Conservation (phyloP, 495 filamentous ascomycete species). For the Podospora sp. region DNA sequence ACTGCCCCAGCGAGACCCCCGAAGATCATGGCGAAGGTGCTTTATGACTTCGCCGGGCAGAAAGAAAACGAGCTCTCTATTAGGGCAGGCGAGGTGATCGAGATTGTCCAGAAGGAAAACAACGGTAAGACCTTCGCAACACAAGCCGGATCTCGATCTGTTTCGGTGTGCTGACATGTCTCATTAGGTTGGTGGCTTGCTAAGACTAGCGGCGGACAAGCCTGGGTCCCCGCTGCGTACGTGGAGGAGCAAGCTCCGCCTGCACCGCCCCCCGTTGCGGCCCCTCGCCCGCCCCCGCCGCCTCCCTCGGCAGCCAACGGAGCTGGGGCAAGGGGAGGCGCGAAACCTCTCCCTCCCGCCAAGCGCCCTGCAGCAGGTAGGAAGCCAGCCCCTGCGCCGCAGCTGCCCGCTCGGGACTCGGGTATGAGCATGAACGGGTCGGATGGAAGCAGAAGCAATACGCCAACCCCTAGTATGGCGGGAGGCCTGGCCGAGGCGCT, state of each 20-base stretch:
- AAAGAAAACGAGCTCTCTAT: conserved; percentile 79
- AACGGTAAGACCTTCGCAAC: conserved; percentile 70
- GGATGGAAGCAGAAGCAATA: conserved; percentile 68
- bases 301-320: conserved; percentile 52
- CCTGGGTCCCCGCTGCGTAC: conserved; percentile 93
- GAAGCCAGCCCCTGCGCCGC: conserved; percentile 64
- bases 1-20: conserved; percentile 67
- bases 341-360: conserved; percentile 77
- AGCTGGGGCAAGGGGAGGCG: conserved; percentile 52
- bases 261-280: conserved; percentile 51
- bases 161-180: conserved; percentile 18
- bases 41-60: conserved; percentile 86
- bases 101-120: conserved; percentile 83
- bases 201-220: conserved; percentile 70
- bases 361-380: conserved; percentile 76
- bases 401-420: conserved; percentile 66
- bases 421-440: conserved; percentile 74
- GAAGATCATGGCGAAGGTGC: conserved; percentile 75
- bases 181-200: conserved; percentile 89
- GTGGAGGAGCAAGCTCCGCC: conserved; percentile 74
- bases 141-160: neutral
- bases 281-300: conserved; percentile 50
- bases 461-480: conserved; percentile 71
- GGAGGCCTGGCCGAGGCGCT: conserved; percentile 84
- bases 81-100: conserved; percentile 73